Conservation (phyloP, 2,329 filamentous ascomycete genomes). For the Endothia cerciana region DNA sequence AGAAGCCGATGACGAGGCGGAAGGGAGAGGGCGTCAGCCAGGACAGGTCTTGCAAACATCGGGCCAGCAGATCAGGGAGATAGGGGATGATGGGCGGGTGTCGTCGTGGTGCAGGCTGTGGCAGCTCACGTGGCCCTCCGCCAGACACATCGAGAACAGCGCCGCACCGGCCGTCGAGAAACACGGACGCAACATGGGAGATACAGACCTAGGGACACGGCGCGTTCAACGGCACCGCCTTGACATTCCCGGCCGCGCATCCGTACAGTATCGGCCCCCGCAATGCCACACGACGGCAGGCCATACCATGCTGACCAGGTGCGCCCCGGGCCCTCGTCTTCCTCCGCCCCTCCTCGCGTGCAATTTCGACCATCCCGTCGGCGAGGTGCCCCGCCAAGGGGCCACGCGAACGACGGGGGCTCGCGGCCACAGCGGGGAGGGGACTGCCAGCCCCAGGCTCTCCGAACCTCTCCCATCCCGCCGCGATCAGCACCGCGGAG, state of each 20-base stretch:
- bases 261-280: conserved; percentile 34
- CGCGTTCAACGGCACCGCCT: conserved; percentile 29
- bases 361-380: conserved; percentile 36
- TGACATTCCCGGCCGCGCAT: conserved; percentile 32
- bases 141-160: conserved; percentile 34
- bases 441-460: conserved; percentile 33
- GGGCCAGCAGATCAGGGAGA: too few species aligned
- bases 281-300: conserved; percentile 33
- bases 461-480: conserved; percentile 38
- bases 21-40: conserved; percentile 33
- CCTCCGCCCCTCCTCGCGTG: conserved; percentile 32
- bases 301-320: conserved; percentile 34
- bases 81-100: not conserved
- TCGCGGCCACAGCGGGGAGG: conserved; percentile 32
- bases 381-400: conserved; percentile 41
- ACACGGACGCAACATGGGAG: conserved; percentile 33
- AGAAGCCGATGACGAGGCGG: conserved; percentile 33
- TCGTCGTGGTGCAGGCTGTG: not conserved
- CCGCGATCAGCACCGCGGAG: conserved; percentile 32
- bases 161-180: conserved; percentile 32
- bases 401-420: conserved; percentile 31
- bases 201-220: conserved; percentile 32
- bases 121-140: conserved; percentile 35
- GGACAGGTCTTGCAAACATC: conserved; percentile 29
- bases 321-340: conserved; percentile 35